Conservation (phyloP, 2,329 filamentous ascomycete species). For the Chrysoporthe austroafricana region DNA sequence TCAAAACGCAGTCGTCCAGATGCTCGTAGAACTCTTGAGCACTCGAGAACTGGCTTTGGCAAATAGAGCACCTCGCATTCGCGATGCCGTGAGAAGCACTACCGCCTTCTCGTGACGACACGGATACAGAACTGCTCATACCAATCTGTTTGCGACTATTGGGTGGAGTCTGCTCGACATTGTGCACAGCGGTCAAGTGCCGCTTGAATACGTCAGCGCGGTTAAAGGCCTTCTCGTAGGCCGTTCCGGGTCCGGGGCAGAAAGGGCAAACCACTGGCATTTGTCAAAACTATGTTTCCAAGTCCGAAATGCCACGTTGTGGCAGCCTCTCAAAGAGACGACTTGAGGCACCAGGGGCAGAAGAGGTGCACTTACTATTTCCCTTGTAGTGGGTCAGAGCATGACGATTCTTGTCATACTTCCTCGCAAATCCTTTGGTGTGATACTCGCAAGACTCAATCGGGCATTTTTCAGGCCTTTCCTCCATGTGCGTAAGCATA, state of each 20-base stretch:
- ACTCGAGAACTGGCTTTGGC: conserved; percentile 75
- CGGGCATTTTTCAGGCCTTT: conserved; percentile 94
- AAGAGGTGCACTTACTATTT: conserved; percentile 48
- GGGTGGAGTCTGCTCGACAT: conserved; percentile 90
- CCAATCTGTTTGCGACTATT: conserved; percentile 73
- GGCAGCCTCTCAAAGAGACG: neutral
- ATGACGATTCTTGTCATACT: conserved; percentile 98
- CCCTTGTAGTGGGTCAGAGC: conserved; percentile 97
- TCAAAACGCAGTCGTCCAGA: conserved; percentile 70
- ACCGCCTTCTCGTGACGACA: conserved; percentile 13
- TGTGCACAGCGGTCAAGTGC: conserved; percentile 89
- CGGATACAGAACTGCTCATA: conserved; percentile 15
- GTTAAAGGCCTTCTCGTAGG: conserved; percentile 94
- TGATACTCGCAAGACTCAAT: conserved; percentile 94
- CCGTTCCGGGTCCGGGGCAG: conserved; percentile 84
- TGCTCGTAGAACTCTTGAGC: conserved; percentile 98
- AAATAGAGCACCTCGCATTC: conserved; percentile 90
- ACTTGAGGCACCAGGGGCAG: neutral
- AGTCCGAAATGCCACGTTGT: neutral
- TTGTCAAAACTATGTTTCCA: conserved; percentile 41
- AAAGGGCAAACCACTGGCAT: conserved; percentile 82
- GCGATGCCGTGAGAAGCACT: conserved; percentile 39
- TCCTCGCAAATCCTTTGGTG: conserved; percentile 89
- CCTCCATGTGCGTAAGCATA: conserved; percentile 93
- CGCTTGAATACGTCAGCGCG: conserved; percentile 96